Conservation (phyloP, 495 filamentous ascomycete genomes). For the Neurospora sp. region DNA sequence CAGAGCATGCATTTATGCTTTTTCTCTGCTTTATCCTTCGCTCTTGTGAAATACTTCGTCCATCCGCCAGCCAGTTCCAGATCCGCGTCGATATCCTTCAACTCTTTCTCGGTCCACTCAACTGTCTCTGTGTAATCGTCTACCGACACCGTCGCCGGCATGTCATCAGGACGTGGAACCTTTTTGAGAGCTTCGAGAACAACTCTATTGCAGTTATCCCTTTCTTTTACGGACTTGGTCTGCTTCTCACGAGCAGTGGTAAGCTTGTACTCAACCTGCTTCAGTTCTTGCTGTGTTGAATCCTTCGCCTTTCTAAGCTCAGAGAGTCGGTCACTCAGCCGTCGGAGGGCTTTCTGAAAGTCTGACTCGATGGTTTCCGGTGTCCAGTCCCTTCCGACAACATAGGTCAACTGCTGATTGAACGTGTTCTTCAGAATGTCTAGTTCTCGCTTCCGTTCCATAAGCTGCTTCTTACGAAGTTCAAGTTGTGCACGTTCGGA, state of each 20-base stretch:
- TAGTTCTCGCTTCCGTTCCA: conserved; percentile 58
- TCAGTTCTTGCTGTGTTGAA: conserved; percentile 56
- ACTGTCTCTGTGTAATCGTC: conserved; percentile 34
- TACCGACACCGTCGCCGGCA: conserved; percentile 4
- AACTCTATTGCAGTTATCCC: conserved; percentile 43
- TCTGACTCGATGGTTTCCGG: conserved; percentile 58
- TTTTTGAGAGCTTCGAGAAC: conserved; percentile 35
- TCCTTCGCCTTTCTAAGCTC: conserved; percentile 63
- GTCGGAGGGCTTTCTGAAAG: conserved; percentile 55
- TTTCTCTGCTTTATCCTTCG: conserved; percentile 46
- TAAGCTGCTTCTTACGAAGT: conserved; percentile 63
- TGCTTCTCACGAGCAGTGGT: conserved; percentile 49
- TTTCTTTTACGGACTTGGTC: conserved; percentile 53
- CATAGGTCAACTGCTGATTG: conserved; percentile 50
- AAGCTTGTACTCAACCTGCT: conserved; percentile 71
- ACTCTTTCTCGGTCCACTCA: conserved; percentile 42
- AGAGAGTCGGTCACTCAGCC: conserved; percentile 37
- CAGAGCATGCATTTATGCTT: conserved; percentile 66
- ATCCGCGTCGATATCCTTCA: conserved; percentile 53
- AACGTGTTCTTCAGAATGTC: conserved; percentile 69
- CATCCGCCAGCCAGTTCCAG: conserved; percentile 35
- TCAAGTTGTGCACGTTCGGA: conserved; percentile 70
- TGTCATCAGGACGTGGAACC: conserved; percentile 12
- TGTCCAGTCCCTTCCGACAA: conserved; percentile 57
- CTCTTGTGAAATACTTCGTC: too few relatives aligned